phyloP scores from a whole-genome alignment of 805 yeast genomes.

The Saccharomycopsis capsularis region DNA sequence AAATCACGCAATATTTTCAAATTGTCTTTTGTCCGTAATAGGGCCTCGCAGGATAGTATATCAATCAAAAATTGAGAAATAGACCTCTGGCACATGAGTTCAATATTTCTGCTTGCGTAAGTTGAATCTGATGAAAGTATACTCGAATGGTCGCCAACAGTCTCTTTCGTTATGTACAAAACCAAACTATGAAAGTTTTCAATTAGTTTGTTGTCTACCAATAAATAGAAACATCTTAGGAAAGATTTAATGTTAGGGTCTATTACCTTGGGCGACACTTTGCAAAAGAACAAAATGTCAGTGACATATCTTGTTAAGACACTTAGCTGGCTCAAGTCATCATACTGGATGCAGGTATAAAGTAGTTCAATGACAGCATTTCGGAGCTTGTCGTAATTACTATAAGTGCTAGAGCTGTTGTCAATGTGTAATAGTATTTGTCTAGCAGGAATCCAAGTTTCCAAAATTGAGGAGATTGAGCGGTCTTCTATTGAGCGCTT shows the following conservation, averaged over 20 bases:
- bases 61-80: slow-evolving; percentile 12
- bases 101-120: slow-evolving; percentile 1
- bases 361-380: slow-evolving; percentile 18
- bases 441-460: slow-evolving; percentile 21
- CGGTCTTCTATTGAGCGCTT: slow-evolving; percentile 11
- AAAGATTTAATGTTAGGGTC: slow-evolving; percentile 17
- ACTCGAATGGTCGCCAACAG: neutral
- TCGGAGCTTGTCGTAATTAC: slow-evolving; percentile 12
- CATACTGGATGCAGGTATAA: slow-evolving; percentile 18
- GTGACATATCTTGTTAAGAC: slow-evolving; percentile 14
- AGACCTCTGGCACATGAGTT: slow-evolving; percentile 5
- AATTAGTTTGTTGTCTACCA: slow-evolving; percentile 12
- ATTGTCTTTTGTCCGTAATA: slow-evolving; percentile 4
- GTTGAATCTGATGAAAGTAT: neutral
- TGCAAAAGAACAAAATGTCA: slow-evolving; percentile 19
- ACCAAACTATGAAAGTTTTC: slow-evolving; percentile 8
- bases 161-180: neutral
- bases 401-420: slow-evolving; percentile 1
- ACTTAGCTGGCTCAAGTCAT: slow-evolving; percentile 18
- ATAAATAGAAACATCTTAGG: slow-evolving; percentile 15
- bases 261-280: neutral
- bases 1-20: slow-evolving; percentile 5
- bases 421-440: slow-evolving; percentile 12
- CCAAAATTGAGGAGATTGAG: slow-evolving; percentile 20
- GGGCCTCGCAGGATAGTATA: slow-evolving; percentile 12